Conservation (phyloP, 345 rosid genomes). For the Syzygium aqueum region DNA sequence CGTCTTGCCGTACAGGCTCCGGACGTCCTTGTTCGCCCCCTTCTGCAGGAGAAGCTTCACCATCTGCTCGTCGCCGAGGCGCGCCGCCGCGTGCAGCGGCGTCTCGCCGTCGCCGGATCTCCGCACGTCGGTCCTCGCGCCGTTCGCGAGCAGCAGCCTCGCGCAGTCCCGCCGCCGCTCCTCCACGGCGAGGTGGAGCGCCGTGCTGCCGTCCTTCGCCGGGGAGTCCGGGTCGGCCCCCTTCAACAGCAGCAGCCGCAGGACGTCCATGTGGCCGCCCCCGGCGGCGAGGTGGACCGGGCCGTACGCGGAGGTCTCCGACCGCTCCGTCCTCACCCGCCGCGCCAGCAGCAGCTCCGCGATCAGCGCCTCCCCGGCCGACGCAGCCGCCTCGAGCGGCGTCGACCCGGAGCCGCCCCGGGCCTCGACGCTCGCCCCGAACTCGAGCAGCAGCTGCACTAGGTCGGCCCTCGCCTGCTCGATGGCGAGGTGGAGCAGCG, state of each 20-base stretch:
- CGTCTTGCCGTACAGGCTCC: constrained; percentile 35
- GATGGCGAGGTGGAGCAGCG: constrained; percentile 47
- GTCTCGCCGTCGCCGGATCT: constrained; percentile 35
- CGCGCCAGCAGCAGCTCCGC: constrained; percentile 49
- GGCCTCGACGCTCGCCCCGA: constrained; percentile 36
- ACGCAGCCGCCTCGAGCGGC: constrained; percentile 48
- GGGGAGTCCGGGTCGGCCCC: constrained; percentile 37
- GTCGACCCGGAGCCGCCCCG: constrained; percentile 29
- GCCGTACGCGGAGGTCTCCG: constrained; percentile 32
- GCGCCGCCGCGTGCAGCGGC: constrained; percentile 41
- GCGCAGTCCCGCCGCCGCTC: constrained; percentile 38
- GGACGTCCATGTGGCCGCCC: constrained; percentile 36
- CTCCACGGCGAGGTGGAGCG: constrained; percentile 41
- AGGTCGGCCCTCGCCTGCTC: constrained; percentile 46
- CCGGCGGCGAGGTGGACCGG: constrained; percentile 45
- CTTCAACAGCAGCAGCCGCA: constrained; percentile 41
- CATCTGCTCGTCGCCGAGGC: constrained; percentile 47
- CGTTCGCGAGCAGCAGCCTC: constrained; percentile 33
- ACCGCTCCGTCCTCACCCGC: constrained; percentile 34
- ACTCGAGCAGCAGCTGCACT: constrained; percentile 56
- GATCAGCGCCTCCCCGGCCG: constrained; percentile 40
- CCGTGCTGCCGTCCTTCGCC: constrained; percentile 45
- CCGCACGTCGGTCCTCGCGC: constrained; percentile 21
- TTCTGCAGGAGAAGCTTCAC: constrained; percentile 41
- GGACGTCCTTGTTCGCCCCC: constrained; percentile 46